Conservation (phyloP, 1,284 basidiomycete species). For the Sporisorium graminicola region DNA sequence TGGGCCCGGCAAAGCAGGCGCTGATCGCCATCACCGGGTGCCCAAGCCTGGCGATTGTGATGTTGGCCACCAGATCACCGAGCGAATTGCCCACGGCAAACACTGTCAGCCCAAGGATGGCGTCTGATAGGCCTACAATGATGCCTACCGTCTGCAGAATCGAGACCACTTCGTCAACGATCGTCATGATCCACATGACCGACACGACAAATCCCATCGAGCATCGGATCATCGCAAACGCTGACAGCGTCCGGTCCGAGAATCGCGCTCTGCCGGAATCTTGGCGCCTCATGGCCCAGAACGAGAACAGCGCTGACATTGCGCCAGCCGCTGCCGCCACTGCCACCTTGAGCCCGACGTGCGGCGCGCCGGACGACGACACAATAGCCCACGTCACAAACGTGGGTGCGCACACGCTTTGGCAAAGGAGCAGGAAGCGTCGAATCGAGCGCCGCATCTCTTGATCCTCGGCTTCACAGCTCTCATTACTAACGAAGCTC, state of each 20-base stretch:
- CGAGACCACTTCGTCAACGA: constrained; percentile 66
- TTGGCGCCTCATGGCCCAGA: constrained; percentile 33
- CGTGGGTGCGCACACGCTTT: constrained; percentile 56
- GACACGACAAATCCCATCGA: constrained; percentile 61
- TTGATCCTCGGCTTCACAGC: constrained; percentile 71
- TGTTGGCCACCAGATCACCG: constrained; percentile 95
- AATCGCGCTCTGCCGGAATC: constrained; percentile 36
- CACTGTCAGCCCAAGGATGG: constrained; percentile 94
- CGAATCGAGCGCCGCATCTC: constrained; percentile 40
- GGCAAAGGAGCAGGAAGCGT: constrained; percentile 52
- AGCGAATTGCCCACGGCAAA: constrained; percentile 96
- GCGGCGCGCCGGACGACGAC: constrained; percentile 30
- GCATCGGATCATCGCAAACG: constrained; percentile 48
- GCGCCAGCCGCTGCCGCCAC: constrained; percentile 23
- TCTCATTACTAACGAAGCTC: constrained; percentile 61
- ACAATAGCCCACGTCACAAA: constrained; percentile 60
- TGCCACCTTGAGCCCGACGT: constrained; percentile 23
- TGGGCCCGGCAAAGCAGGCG: constrained; percentile 92
- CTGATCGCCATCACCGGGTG: constrained; percentile 75
- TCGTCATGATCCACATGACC: constrained; percentile 67
- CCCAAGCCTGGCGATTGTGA: constrained; percentile 75
- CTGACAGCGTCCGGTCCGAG: constrained; percentile 35
- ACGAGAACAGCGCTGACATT: constrained; percentile 11
- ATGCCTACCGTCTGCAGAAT: constrained; percentile 83
- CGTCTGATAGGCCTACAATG: constrained; percentile 94